Conservation (phyloP, 441 rosid species). For the Croton setiger region DNA sequence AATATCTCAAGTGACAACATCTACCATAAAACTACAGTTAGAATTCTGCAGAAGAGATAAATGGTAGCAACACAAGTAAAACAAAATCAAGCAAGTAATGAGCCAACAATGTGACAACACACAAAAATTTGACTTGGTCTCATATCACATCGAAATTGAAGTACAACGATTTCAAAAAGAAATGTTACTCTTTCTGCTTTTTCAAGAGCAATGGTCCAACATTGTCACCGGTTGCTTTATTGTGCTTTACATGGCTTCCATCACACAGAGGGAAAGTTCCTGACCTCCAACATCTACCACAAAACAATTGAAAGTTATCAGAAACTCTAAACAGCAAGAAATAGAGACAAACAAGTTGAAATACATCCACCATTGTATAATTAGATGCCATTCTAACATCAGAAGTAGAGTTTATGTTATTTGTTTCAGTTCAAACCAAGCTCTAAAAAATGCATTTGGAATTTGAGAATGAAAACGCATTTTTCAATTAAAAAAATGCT, state of each 20-base stretch:
- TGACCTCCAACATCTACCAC: conserved; percentile 81
- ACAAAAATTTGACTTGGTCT: neutral
- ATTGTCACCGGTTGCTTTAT: conserved; percentile 89
- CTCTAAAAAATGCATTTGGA: neutral
- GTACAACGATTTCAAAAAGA: neutral
- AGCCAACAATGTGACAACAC: neutral
- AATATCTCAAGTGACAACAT: neutral
- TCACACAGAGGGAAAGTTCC: conserved; percentile 86
- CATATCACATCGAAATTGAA: neutral
- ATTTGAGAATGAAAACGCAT: neutral
- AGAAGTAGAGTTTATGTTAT: neutral
- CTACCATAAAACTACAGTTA: neutral
- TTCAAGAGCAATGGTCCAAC: conserved; percentile 91
- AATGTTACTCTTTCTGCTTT: conserved; percentile 37
- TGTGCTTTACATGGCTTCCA: conserved; percentile 90
- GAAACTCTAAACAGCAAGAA: neutral
- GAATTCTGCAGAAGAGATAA: neutral
- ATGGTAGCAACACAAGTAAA: neutral
- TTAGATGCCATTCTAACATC: neutral
- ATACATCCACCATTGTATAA: neutral
- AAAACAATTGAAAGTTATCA: conserved; percentile 2
- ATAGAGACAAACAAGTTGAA: neutral
- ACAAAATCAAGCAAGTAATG: neutral
- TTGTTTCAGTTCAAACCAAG: neutral
- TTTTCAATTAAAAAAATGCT: neutral